Conservation (phyloP, 371 early-diverging fungal genomes). For the Haplosporangium sp. region DNA sequence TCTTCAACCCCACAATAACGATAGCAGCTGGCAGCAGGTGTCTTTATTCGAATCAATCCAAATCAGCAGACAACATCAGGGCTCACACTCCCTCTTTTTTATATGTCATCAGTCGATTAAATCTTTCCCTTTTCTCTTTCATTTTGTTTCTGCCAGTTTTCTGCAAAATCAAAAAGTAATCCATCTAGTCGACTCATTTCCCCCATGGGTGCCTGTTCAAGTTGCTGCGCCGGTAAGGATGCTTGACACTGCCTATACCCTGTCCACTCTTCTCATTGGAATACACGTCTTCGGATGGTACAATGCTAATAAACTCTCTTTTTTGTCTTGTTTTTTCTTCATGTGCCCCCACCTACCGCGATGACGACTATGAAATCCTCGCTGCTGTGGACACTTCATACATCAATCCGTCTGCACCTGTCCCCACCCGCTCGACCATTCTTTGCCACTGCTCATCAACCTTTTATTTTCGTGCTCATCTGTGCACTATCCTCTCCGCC, state of each 20-base stretch:
- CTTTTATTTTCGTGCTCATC: background rate
- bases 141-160: background rate
- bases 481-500: background rate
- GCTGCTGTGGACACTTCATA: background rate
- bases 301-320: constrained; percentile 26
- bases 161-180: constrained; percentile 7
- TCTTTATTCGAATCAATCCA: too few species aligned
- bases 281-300: background rate
- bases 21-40: too few species aligned
- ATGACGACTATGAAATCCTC: background rate
- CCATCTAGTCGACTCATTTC: constrained; percentile 14
- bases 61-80: constrained; percentile 3
- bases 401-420: background rate
- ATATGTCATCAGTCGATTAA: background rate
- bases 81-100: constrained; percentile 2
- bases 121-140: constrained; percentile 3
- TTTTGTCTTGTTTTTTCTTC: background rate
- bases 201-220: constrained; percentile 54
- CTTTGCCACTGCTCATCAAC: background rate
- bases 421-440: background rate
- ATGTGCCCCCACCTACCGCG: background rate
- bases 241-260: background rate
- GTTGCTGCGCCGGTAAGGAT: constrained; percentile 50
- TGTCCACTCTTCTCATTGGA: background rate
- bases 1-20: background rate